Evolutionary conservation across 805 yeast genomes (phyloP).

Genomic region (Maudiozyma saulgeensis): DNA sequence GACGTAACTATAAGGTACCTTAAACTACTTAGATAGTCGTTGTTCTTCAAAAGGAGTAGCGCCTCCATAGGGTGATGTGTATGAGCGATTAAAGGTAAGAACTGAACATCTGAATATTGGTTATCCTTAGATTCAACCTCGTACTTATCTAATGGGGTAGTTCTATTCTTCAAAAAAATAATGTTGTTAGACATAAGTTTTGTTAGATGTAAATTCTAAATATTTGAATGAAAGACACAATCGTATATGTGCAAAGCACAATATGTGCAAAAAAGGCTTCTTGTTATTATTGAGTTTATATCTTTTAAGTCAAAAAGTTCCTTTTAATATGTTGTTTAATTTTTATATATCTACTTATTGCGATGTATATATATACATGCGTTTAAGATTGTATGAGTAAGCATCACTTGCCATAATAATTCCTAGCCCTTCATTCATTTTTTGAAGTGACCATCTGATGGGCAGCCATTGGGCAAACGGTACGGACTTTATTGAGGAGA

Average conservation of each 20-base stretch:
- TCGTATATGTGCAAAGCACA: neutral
- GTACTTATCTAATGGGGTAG: conserved; percentile 63
- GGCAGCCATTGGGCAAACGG: too few species aligned
- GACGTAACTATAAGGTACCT: conserved; percentile 70
- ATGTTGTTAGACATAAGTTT: conserved; percentile 20
- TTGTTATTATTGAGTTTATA: neutral
- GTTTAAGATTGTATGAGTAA: too few species aligned
- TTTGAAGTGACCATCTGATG: too few species aligned
- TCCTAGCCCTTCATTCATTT: too few species aligned
- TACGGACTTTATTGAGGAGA: too few species aligned
- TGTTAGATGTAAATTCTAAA: neutral
- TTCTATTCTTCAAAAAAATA: conserved; percentile 60
- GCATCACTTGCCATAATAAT: too few species aligned
- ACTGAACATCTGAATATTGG: conserved; percentile 36
- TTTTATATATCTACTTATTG: too few species aligned
- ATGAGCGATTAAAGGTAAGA: conserved; percentile 70
- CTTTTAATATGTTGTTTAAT: too few species aligned
- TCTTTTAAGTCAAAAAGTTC: too few species aligned
- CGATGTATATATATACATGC: too few species aligned
- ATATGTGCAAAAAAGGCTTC: neutral
- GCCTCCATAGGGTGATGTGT: conserved; percentile 38
- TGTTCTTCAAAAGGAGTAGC: conserved; percentile 34
- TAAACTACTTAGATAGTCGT: conserved; percentile 32
- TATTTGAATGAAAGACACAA: neutral
- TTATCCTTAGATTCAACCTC: conserved; percentile 32